Evolutionary conservation across 495 filamentous ascomycete species (phyloP), one percentile per base, ranked within the genome.

Genomic region (Penicillium fimorum): DNA sequence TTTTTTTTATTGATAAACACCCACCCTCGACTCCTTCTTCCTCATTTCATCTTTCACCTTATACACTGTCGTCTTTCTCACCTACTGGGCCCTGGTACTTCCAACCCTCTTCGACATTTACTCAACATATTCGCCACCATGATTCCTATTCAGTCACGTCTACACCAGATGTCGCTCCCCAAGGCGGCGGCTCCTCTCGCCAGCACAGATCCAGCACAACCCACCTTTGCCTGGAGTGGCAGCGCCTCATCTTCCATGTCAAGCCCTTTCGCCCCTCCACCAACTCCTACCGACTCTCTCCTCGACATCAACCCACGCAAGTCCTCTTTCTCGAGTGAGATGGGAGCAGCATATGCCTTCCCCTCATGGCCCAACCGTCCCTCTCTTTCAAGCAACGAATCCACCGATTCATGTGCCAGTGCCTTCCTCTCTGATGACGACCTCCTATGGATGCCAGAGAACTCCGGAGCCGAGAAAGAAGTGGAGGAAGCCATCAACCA

Each of bases 371-470:
- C 79, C 25, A 77, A 79, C 60, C 60, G 79, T 20, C 67, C 72
- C 0, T 78, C 77, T 3, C 70, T 82, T 6, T 61, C 73, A 47
- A 75, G 61, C 54, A 63, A 62, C 56, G 68, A 72, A 54, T 68
- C 72, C 0, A 63, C 62, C 37, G 60, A 66, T 12, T 72, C 73
- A 0, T 70, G 62, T 13, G 69, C 71, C 37, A 73, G 66, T 41
- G 70, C 74, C 43, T 73, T 77, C 46, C 75, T 82, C 53, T 79
- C 79, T 7, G 79, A 82, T 52, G 79, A 82, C 56, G 79, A 82
- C 40, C 73, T 82, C 20, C 75, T 77, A 55, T 76, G 53, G 66
- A 70, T 60, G 70, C 70, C 59, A 58, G 70, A 66, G 60, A 71
- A 64, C 33, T 56, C 62, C 22, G 63, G 55, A 11, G 53, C 62